Evolutionary conservation across 345 rosid genomes (phyloP), one percentile per base, ranked within the genome.

Genomic region (Moringa oleifera): DNA sequence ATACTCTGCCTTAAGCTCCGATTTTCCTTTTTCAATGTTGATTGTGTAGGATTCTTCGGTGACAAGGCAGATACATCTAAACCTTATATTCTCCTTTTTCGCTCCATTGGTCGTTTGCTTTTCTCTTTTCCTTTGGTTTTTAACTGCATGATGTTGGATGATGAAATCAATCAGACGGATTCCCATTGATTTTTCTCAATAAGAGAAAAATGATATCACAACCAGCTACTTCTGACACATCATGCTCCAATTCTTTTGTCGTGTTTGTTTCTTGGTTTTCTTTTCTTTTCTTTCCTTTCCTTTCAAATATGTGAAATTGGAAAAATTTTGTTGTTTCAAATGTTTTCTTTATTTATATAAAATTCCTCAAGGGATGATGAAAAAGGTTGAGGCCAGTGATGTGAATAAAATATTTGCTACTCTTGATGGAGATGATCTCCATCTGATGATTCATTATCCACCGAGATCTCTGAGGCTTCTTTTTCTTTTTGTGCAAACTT

Each of bases 391-490:
- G 65, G 79, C 73, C 81, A 6, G 67, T 78, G 81, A 78, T 74
- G 76, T 41, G 6, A 68, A 15, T 17, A 56, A 23, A 58, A 72
- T 79, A 79, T 79, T 79, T 81, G 86, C 86, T 81, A 81, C 85
- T 81, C 85, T 76, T 81, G 78, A 79, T 63, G 69, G 65, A 20
- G 37, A 41, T 20, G 19, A 25, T n/a, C 33, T 16, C 20, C 71
- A 69, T 61, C 20, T 80, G 85, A 81, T 70, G 85, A 80, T 59
- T 67, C 1, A 20, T 52, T 7, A 41, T 49, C 77, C 81, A 73
- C 81, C 83, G 75, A 81, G 80, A 81, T 81, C 85, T 81, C 82
- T 81, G 83, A 81, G 82, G 75, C 79, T 61, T 24, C n/a, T n/a
- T n/a, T n/a, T n/a, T n/a, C n/a, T n/a, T n/a, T n/a, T n/a, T n/a